Percentiles rank a stretch among this genome's conserved stretches.
Conservation (phyloP, 1,284 basidiomycete genomes). For the Agaricales sp. region DNA sequence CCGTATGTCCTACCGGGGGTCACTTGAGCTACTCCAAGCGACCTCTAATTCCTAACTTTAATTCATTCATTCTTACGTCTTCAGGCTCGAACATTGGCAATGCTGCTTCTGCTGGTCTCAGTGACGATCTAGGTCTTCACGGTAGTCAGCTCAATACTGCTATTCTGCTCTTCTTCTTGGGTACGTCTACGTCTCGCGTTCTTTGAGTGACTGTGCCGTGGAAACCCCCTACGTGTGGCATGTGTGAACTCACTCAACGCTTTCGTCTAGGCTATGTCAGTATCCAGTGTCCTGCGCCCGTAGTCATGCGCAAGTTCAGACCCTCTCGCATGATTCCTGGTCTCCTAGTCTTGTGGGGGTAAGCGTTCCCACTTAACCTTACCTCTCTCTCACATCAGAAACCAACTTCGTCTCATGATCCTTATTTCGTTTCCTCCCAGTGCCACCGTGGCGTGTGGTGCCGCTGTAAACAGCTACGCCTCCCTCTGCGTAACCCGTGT, state of each 20-base stretch:
- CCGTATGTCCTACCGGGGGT: not conserved
- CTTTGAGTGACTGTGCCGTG: not conserved
- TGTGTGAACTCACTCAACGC: not conserved
- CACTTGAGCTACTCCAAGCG: not conserved
- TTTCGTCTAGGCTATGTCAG: slow-evolving; percentile 1
- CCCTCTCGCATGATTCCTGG: slow-evolving; percentile 1
- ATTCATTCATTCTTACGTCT: slow-evolving; percentile 1
- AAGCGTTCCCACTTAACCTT: not conserved
- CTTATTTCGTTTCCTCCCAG: too few relatives aligned
- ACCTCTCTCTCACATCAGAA: not conserved
- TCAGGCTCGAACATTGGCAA: not conserved
- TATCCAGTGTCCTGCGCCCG: not conserved
- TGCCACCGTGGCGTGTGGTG: not conserved
- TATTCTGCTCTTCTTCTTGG: slow-evolving; percentile 45
- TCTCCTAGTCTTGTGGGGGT: not conserved
- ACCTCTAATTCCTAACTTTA: not conserved
- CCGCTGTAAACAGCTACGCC: not conserved
- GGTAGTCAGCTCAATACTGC: slow-evolving; percentile 52
- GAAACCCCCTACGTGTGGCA: too few relatives aligned
- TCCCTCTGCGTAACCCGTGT: not conserved
- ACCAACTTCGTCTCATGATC: not conserved
- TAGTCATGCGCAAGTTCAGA: slow-evolving; percentile 1
- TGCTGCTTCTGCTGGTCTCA: slow-evolving; percentile 42
- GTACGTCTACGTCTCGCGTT: not conserved
- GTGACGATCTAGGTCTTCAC: slow-evolving; percentile 36